Evolutionary conservation across 2,329 filamentous ascomycete species (phyloP).

Genomic region (Exophiala xenobiotica): DNA sequence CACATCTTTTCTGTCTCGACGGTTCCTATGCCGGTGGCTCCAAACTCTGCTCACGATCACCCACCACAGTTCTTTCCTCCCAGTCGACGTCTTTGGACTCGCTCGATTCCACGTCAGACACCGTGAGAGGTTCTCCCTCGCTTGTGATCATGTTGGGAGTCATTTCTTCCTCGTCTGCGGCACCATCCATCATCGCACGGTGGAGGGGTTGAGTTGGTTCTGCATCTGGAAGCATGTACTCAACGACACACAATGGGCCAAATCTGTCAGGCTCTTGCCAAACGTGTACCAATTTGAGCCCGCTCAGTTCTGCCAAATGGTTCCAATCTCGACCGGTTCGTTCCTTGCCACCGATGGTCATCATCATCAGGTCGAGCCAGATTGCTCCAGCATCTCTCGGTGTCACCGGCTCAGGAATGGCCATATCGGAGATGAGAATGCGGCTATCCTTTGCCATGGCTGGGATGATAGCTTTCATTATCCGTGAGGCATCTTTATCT

Average conservation of each 20-base stretch:
- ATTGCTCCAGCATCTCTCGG: constrained; percentile 33
- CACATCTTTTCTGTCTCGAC: no score
- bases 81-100: constrained; percentile 8
- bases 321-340: constrained; percentile 32
- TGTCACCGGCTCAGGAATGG: constrained; percentile 25
- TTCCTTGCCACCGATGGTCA: constrained; percentile 36
- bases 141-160: constrained; percentile 1
- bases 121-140: not conserved
- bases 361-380: constrained; percentile 35
- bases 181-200: not conserved
- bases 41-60: constrained; percentile 10
- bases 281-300: constrained; percentile 7
- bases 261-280: constrained; percentile 13
- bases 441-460: constrained; percentile 29
- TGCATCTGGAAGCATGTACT: constrained; percentile 7
- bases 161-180: constrained; percentile 1
- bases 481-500: constrained; percentile 28
- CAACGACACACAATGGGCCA: constrained; percentile 11
- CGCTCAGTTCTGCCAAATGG: constrained; percentile 7
- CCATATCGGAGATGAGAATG: constrained; percentile 32
- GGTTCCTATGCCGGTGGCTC: not conserved
- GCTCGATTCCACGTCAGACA: not conserved
- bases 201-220: not conserved
- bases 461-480: constrained; percentile 31
- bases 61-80: constrained; percentile 9